A percentile compares a stretch with the other conserved stretches of the same genome.
Evolutionary conservation across 257 asterid species (phyloP).

Genomic region (Penstemon eatonii): DNA sequence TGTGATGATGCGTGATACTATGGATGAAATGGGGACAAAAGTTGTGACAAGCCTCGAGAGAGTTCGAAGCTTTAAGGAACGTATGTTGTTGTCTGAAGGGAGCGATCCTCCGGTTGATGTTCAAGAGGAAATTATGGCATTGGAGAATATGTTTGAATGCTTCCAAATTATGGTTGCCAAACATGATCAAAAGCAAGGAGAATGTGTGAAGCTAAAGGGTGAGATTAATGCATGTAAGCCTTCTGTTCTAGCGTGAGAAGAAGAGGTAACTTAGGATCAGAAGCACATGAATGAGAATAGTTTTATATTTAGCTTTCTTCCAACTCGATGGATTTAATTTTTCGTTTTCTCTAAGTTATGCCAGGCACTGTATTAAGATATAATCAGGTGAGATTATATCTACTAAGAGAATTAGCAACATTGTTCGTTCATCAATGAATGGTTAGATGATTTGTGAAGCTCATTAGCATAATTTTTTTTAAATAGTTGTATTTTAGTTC

Average conservation of each 20-base stretch:
- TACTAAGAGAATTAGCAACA: neutral
- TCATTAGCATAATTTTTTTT: neutral
- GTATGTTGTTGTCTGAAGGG: slow-evolving; percentile 24
- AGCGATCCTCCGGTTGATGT: slow-evolving; percentile 26
- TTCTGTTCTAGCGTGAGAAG: slow-evolving; percentile 47
- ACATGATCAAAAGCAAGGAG: slow-evolving; percentile 40
- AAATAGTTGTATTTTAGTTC: slow-evolving; percentile 14
- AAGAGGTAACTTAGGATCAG: neutral
- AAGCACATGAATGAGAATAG: too few species aligned
- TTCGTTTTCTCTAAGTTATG: too few species aligned
- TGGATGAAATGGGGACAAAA: slow-evolving; percentile 53
- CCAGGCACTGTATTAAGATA: too few species aligned
- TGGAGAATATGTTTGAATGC: slow-evolving; percentile 53
- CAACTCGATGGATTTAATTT: too few species aligned
- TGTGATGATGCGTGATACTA: slow-evolving; percentile 27
- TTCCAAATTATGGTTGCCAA: slow-evolving; percentile 38
- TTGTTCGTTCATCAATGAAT: neutral
- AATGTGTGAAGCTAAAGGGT: slow-evolving; percentile 37
- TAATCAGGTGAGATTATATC: too few species aligned
- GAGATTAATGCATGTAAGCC: slow-evolving; percentile 45
- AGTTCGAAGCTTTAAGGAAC: slow-evolving; percentile 45
- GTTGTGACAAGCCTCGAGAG: slow-evolving; percentile 41
- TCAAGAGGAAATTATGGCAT: slow-evolving; percentile 41
- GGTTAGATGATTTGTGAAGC: neutral
- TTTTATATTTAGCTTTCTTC: too few species aligned